Evolutionary conservation across 83 land plant genomes (phyloP).

Genomic region (Picea abies): DNA sequence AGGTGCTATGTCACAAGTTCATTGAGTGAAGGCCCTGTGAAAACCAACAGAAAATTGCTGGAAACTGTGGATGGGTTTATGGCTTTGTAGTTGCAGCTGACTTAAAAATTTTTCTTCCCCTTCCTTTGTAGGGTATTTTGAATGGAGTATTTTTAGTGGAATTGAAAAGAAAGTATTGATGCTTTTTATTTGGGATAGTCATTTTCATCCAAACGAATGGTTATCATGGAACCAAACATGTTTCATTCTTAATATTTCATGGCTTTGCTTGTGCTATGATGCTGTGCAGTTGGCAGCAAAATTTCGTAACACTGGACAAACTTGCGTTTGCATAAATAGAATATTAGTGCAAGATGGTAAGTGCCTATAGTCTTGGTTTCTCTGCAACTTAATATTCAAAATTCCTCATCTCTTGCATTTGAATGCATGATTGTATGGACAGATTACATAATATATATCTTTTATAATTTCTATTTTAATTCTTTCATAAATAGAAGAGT

Average conservation of each 20-base stretch:
- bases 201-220: not conserved
- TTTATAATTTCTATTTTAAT: not conserved
- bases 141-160: not conserved
- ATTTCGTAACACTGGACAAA: constrained; percentile 95
- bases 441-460: not conserved
- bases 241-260: constrained; percentile 2
- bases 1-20: no score
- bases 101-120: no score
- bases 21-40: no score
- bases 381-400: not conserved
- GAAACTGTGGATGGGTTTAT: not conserved
- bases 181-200: not conserved
- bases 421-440: not conserved
- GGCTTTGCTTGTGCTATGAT: constrained; percentile 17
- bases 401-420: not conserved
- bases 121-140: not conserved
- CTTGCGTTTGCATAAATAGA: constrained; percentile 96
- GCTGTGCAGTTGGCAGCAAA: constrained; percentile 82
- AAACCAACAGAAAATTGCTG: not conserved
- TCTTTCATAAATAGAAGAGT: not conserved
- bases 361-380: not conserved
- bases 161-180: not conserved
- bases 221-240: not conserved
- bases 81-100: no score
- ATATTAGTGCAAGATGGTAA: constrained; percentile 96